These are phyloP conservation scores for Diplodia mutila DNA, from an alignment of 2,329 filamentous ascomycete species.

Conservation along the genomic window DNA sequence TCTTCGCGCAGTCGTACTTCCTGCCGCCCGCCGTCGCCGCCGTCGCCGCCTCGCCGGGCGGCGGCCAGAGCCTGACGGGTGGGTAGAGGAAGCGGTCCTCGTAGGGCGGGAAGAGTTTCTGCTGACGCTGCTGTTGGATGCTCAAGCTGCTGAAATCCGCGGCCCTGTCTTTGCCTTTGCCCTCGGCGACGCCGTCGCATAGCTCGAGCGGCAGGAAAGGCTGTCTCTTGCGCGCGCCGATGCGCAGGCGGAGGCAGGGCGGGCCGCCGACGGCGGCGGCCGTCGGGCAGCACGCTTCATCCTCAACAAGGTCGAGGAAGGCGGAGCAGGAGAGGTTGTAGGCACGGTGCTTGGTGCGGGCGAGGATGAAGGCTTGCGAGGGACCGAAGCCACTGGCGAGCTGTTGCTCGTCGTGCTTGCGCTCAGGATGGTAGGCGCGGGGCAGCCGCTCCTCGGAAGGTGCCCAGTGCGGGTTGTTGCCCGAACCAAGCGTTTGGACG, in stretches of 20 bases:
- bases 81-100: constrained; percentile 35
- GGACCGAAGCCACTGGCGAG: constrained; percentile 22
- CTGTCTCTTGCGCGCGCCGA: constrained; percentile 48
- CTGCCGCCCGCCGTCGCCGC: not conserved
- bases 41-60: constrained; percentile 28
- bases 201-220: not conserved
- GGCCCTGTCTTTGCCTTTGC: not conserved
- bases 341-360: constrained; percentile 58
- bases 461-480: constrained; percentile 45
- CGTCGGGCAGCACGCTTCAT: constrained; percentile 44
- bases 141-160: too few species aligned
- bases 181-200: not conserved
- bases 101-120: constrained; percentile 10
- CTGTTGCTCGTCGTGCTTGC: constrained; percentile 33
- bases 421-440: constrained; percentile 53
- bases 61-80: constrained; percentile 41
- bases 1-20: constrained; percentile 32
- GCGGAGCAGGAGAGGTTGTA: constrained; percentile 59
- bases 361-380: constrained; percentile 53
- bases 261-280: constrained; percentile 35
- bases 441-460: constrained; percentile 44
- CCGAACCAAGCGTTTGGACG: constrained; percentile 34
- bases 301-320: constrained; percentile 64
- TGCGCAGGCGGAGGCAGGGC: constrained; percentile 54
- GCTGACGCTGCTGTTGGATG: too few species aligned